Evolutionary conservation across 2,329 filamentous ascomycete genomes (phyloP), one percentile per base, ranked within the genome.

Genomic region (Hortaea werneckii): DNA sequence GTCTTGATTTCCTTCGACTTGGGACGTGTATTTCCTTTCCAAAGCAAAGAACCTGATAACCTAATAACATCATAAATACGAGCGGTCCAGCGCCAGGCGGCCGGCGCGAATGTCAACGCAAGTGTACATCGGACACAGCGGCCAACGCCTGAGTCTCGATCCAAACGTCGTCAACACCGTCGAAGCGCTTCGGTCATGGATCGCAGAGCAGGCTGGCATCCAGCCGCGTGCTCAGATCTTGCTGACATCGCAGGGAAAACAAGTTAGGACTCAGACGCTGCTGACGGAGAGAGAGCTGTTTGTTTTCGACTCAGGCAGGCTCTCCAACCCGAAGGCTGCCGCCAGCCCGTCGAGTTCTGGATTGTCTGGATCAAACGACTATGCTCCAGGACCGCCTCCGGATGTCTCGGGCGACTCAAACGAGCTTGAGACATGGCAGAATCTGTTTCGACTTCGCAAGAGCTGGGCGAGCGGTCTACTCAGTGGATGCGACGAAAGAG

Each of bases 81-180:
- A 9, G 32, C 32, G 32, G 4, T 9, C 4, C 4, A 35, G 32
- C n/a, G 32, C 32, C n/a, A 20, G 20, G 20, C 20, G 49, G 29
- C 5, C 40, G 40, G 20, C 27, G 40, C 78, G 74, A 69, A 94
- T 94, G 87, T 85, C 86, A 73, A 79, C 90, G 66, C 81, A 87
- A 72, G 82, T 95, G 69, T 86, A 87, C 74, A 83, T 95, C 65
- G 88, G 87, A 76, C 89, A 94, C 72, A 88, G 85, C 68, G 90
- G 90, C 74, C 83, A 87, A 75, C 83, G 83, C 70, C 77, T 95
- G 64, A 76, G 82, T 65, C 78, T 85, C 65, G 86, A 94, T 70
- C 79, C 82, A 55, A 76, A 81, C 53, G 78, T 80, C 63, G 85
- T 90, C 67, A 75, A 77, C 57, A 84, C 82, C 48, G 77, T 95